Evolutionary conservation across 306 rosid genomes (phyloP), one percentile per base, ranked within the genome.

Genomic region (Acacia crassicarpa): DNA sequence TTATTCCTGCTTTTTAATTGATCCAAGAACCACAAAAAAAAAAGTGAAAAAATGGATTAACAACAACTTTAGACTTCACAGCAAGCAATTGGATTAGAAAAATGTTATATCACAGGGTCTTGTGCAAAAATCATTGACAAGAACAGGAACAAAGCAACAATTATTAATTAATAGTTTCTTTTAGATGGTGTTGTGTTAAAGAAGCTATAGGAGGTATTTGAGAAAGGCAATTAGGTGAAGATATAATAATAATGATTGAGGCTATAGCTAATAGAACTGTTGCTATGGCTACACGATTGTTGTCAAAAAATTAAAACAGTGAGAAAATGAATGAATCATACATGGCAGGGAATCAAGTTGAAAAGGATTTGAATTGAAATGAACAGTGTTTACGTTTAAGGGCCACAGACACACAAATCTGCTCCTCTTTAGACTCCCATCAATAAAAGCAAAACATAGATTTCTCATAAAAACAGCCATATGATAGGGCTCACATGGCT

Each of bases 351-450:
- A 81, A 72, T 81, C 72, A 71, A 81, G 67, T 62, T 76, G 84
- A 76, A 74, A 41, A 58, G 33, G 84, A 80, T 74, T 69, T 73
- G 51, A 54, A 33, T 6, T 19, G 30, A 44, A 14, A 22, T 19
- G 30, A 44, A 14, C 27, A 53, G 22, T 19, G 61, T 81, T 35
- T 5, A 35, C 40, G 40, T 35, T 73, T 58, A 20, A 49, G n/a
- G 83, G 23, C 74, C 77, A 5, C 59, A 62, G 53, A 84, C 70
- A 78, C 70, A 81, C 17, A 73, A 41, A 85, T 74, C 76, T 73
- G 51, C 8, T 5, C 49, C 56, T 76, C 67, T 84, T 62, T 40
- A 20, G 51, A 25, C 41, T 45, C 49, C 58, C 35, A 25, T 65
- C 9, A 22, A 74, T 54, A 69, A 74, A 67, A 69, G 69, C 71